Evolutionary conservation across 192 early-diverging fungal species (phyloP).

Genomic region (Nowakowskiella sp.): DNA sequence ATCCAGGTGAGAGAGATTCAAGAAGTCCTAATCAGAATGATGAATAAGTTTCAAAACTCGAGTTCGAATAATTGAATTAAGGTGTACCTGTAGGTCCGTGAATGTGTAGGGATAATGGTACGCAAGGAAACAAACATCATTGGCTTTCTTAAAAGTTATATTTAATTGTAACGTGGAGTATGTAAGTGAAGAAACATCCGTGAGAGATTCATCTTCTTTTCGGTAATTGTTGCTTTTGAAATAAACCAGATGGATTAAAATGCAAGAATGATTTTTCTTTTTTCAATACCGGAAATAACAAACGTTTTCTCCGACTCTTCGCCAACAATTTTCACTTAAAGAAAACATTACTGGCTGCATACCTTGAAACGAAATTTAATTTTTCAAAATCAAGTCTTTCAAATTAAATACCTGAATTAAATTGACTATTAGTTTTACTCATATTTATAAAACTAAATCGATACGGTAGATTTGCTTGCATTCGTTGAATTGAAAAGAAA

Average conservation of each 20-base stretch:
- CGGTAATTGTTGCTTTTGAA: constrained; percentile 1
- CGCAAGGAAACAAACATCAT: constrained; percentile 36
- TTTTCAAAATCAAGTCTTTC: not conserved
- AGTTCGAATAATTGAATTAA: not conserved
- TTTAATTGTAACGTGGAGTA: constrained; percentile 38
- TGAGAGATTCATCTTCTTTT: not conserved
- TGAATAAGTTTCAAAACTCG: not conserved
- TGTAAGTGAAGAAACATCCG: constrained; percentile 13
- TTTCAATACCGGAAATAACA: constrained; percentile 42
- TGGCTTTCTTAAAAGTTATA: constrained; percentile 12
- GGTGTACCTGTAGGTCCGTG: constrained; percentile 28
- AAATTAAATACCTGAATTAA: constrained; percentile 34
- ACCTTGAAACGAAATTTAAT: constrained; percentile 12
- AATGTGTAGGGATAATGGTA: constrained; percentile 54
- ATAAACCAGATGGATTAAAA: no score
- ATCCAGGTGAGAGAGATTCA: constrained; percentile 7
- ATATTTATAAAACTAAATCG: constrained; percentile 50
- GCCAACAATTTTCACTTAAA: constrained; percentile 24
- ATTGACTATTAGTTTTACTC: constrained; percentile 44
- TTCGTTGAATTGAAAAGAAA: constrained; percentile 36
- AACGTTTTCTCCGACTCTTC: constrained; percentile 35
- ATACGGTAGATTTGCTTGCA: constrained; percentile 24
- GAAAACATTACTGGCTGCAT: constrained; percentile 53
- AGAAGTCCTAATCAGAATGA: constrained; percentile 5
- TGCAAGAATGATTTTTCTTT: no score